Percentiles rank a stretch among this genome's conserved stretches.
These are phyloP conservation scores for Coelastrella sp. DNA, from an alignment of 139 green algal genomes.

Conservation along the genomic window DNA sequence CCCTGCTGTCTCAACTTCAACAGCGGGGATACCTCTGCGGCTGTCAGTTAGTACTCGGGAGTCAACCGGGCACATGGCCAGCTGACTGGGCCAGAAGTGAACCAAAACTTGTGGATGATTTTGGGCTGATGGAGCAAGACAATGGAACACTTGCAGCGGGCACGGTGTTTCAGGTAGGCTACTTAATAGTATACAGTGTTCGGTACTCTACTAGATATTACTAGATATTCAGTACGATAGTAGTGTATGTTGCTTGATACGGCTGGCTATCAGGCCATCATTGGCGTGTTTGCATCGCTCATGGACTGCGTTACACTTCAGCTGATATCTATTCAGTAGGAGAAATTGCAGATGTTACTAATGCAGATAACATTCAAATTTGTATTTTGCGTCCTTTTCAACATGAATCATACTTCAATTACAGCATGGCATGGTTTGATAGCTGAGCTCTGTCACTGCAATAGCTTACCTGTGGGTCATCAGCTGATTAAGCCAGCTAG, in stretches of 20 bases:
- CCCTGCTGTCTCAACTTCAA: constrained; percentile 48
- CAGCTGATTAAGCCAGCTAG: too few relatives aligned
- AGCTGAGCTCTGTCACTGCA: too few relatives aligned
- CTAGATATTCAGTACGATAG: not conserved
- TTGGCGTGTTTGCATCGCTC: too few relatives aligned
- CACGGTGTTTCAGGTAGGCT: constrained; percentile 6
- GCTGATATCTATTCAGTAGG: too few relatives aligned
- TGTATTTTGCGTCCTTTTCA: too few relatives aligned
- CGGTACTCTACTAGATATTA: not conserved
- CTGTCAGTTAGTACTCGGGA: constrained; percentile 61
- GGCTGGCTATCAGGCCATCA: not conserved
- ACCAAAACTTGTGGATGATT: constrained; percentile 30
- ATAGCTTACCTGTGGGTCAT: too few relatives aligned
- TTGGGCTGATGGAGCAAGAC: not conserved
- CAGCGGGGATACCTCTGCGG: constrained; percentile 54
- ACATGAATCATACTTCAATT: too few relatives aligned
- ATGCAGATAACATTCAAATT: too few relatives aligned
- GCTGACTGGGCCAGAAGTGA: constrained; percentile 54
- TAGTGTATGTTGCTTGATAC: not conserved
- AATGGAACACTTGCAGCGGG: not conserved
- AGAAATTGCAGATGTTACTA: too few relatives aligned
- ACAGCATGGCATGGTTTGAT: too few relatives aligned
- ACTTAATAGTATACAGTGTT: not conserved
- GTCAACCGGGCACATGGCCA: constrained; percentile 59
- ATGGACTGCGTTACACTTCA: too few relatives aligned